These are phyloP conservation scores for Globisporangium polare DNA, from an alignment of 352 stramenopile species.

Conservation along the genomic window DNA sequence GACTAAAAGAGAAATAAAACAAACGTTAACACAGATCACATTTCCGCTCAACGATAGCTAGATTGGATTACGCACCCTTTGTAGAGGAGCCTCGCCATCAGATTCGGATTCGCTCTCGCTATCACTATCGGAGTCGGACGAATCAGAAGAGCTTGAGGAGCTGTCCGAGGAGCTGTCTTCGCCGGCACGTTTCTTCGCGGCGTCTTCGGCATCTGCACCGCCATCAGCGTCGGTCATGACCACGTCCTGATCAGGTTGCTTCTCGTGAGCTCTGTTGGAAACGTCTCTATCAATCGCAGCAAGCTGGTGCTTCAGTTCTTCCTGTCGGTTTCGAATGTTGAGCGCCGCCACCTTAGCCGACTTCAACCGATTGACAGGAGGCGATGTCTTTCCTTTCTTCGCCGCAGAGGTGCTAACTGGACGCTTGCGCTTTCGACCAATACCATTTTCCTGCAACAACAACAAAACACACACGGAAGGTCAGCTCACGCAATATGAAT, in stretches of 20 bases:
- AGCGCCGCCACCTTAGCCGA: slow-evolving; percentile 78
- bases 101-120: slow-evolving; percentile 85
- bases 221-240: slow-evolving; percentile 46
- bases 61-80: slow-evolving; percentile 78
- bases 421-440: slow-evolving; percentile 82
- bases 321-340: slow-evolving; percentile 67
- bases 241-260: slow-evolving; percentile 39
- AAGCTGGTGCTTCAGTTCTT: slow-evolving; percentile 77
- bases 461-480: slow-evolving; percentile 5
- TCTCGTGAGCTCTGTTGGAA: slow-evolving; percentile 15
- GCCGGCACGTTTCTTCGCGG: slow-evolving; percentile 26
- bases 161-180: slow-evolving; percentile 45
- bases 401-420: slow-evolving; percentile 25
- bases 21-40: slow-evolving; percentile 26
- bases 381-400: slow-evolving; percentile 42
- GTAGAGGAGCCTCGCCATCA: slow-evolving; percentile 59
- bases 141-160: slow-evolving; percentile 79
- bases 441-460: slow-evolving; percentile 75
- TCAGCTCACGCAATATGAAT: slow-evolving; percentile 12
- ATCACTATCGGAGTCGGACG: slow-evolving; percentile 80
- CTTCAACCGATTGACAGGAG: slow-evolving; percentile 70
- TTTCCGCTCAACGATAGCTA: slow-evolving; percentile 19
- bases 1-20: slow-evolving; percentile 33
- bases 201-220: slow-evolving; percentile 23
- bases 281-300: slow-evolving; percentile 64